phyloP scores from a whole-genome alignment of 352 stramenopile species.

The Pythium brachiatum region DNA sequence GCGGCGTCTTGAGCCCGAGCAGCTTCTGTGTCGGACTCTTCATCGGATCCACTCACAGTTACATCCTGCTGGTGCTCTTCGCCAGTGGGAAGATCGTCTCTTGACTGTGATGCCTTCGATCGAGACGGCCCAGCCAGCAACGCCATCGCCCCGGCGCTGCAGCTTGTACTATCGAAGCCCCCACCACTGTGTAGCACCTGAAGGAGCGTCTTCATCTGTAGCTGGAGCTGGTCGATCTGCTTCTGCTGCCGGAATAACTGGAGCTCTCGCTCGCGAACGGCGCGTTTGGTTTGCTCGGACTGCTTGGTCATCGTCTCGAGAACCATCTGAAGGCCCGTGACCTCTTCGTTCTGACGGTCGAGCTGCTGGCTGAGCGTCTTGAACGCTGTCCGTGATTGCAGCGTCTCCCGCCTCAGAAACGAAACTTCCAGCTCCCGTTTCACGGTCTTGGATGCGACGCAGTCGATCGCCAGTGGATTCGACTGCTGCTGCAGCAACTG shows the following conservation, averaged over 20 bases:
- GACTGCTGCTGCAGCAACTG: background rate
- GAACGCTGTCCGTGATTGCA: background rate
- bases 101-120: background rate
- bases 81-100: background rate
- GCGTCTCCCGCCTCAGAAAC: conserved; percentile 45
- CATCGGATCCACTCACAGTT: background rate
- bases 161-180: background rate
- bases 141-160: background rate
- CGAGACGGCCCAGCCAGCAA: background rate
- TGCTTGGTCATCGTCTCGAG: background rate
- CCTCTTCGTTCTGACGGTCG: background rate
- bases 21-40: conserved; percentile 23
- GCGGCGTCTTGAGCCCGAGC: conserved; percentile 56
- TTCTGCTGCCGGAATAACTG: conserved; percentile 17
- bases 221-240: conserved; percentile 59
- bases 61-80: background rate
- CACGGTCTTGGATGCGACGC: conserved; percentile 40
- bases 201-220: conserved; percentile 55
- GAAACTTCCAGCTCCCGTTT: conserved; percentile 57
- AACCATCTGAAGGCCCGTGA: background rate
- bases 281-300: background rate
- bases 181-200: conserved; percentile 30
- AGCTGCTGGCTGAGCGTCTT: conserved; percentile 1
- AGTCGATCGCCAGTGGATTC: conserved; percentile 38
- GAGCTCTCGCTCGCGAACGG: conserved; percentile 4